Evolutionary conservation across 805 yeast species (phyloP), one percentile per base, ranked within the genome.

Genomic region (Candida tibetensis): DNA sequence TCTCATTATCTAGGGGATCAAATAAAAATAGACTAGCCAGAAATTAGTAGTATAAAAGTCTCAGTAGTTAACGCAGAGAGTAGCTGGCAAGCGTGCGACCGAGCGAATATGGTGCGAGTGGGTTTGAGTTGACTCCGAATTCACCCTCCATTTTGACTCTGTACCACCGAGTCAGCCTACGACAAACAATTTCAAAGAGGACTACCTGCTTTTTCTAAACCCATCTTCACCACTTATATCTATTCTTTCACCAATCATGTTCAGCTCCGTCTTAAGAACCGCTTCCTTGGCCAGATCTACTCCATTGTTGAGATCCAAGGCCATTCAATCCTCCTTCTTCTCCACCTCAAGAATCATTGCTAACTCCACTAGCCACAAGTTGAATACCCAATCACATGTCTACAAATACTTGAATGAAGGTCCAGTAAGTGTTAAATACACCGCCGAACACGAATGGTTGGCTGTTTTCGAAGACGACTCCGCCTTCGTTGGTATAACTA

Each of bases 391-490:
- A 15, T 64, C 71, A 7, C 58, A 52, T 42, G 70, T 58, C 19
- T 64, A 55, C 57, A 66, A 67, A 52, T 69, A 69, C 54, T 46
- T 57, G 44, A 48, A 55, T 34, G 54, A 56, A 17, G 72, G 74
- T 13, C 81, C 82, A 30, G 55, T 61, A 41, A 57, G 62, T 12
- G 73, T 81, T 44, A 80, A 76, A 64, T 90, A 77, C 74, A 87
- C 98, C 8, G 65, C 72, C 37, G 96, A 93, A 57, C 99, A 91
- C 70, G 99, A 91, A 69, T 91, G 97, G 96, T 65, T 93, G 40
- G 90, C 95, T 3, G 72, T 80, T 39, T 95, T 85, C 60, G 76
- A 77, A 18, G 96, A 90, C 63, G 86, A 86, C 44, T 72, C 81
- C 30, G 84, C 91, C 2, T 89, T 82, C 53, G 72, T 91, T 16